phyloP scores from a whole-genome alignment of 306 rosid genomes.

The Mimosa pudica region DNA sequence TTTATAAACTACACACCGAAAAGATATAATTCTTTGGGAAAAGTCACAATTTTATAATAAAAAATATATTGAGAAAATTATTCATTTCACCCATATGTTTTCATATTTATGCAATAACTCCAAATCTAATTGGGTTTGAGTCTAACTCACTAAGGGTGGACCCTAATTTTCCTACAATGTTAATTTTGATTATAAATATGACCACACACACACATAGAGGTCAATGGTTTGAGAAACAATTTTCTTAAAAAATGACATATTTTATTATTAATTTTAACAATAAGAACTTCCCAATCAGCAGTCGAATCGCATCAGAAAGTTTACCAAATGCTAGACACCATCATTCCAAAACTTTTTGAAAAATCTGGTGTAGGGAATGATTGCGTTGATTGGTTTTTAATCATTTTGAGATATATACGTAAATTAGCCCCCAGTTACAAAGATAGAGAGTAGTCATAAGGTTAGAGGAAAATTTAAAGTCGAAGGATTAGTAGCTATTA shows the following conservation, averaged over 20 bases:
- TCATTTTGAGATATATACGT: slow-evolving; percentile 34
- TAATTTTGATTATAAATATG: too few species aligned
- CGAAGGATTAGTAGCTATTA: neutral
- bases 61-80: too few species aligned
- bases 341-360: slow-evolving; percentile 4
- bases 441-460: neutral
- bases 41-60: too few species aligned
- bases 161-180: too few species aligned
- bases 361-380: slow-evolving; percentile 17
- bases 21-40: too few species aligned
- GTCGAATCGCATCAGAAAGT: neutral
- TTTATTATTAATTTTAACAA: neutral
- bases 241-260: neutral
- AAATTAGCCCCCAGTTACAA: slow-evolving; percentile 27
- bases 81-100: too few species aligned
- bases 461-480: slow-evolving; percentile 9
- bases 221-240: neutral
- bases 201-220: neutral
- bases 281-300: neutral
- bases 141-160: too few species aligned
- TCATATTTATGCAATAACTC: too few species aligned
- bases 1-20: too few species aligned
- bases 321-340: neutral
- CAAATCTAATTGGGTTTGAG: too few species aligned
- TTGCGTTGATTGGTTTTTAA: slow-evolving; percentile 25